These are phyloP conservation scores for Tylopilus sp. DNA, from an alignment of 768 basidiomycete species.

Conservation along the genomic window DNA sequence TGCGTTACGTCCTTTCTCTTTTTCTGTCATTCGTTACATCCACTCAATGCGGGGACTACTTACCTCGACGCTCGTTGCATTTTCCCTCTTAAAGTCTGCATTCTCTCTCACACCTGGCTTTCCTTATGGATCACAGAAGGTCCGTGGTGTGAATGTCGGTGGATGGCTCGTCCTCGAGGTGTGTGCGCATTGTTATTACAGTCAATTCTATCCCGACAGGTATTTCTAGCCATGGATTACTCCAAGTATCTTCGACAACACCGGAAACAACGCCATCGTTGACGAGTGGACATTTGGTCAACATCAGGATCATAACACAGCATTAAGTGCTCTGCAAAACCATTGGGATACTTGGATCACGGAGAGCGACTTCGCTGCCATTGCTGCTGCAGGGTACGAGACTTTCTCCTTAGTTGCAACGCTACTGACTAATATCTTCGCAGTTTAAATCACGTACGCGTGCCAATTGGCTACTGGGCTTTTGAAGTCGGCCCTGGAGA, in stretches of 20 bases:
- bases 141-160: slow-evolving; percentile 83
- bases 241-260: slow-evolving; percentile 66
- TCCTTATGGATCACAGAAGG: slow-evolving; percentile 68
- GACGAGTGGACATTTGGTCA: slow-evolving; percentile 81
- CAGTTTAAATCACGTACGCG: slow-evolving; percentile 77
- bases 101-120: slow-evolving; percentile 50
- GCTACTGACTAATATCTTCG: neutral
- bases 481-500: slow-evolving; percentile 77
- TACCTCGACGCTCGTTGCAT: slow-evolving; percentile 21
- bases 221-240: slow-evolving; percentile 74
- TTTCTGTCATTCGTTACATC: slow-evolving; percentile 55
- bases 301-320: slow-evolving; percentile 50
- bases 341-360: slow-evolving; percentile 89
- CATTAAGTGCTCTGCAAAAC: slow-evolving; percentile 47
- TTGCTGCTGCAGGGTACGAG: slow-evolving; percentile 68
- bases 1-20: slow-evolving; percentile 34
- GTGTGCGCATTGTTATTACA: slow-evolving; percentile 5
- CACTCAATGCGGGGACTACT: slow-evolving; percentile 18
- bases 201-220: slow-evolving; percentile 28
- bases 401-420: neutral
- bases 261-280: slow-evolving; percentile 48
- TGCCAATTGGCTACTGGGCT: slow-evolving; percentile 91
- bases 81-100: slow-evolving; percentile 28
- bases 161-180: slow-evolving; percentile 59
- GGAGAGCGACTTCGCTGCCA: slow-evolving; percentile 71